phyloP scores from a whole-genome alignment of 179 eudicot species.

The Gypsophila paniculata region DNA sequence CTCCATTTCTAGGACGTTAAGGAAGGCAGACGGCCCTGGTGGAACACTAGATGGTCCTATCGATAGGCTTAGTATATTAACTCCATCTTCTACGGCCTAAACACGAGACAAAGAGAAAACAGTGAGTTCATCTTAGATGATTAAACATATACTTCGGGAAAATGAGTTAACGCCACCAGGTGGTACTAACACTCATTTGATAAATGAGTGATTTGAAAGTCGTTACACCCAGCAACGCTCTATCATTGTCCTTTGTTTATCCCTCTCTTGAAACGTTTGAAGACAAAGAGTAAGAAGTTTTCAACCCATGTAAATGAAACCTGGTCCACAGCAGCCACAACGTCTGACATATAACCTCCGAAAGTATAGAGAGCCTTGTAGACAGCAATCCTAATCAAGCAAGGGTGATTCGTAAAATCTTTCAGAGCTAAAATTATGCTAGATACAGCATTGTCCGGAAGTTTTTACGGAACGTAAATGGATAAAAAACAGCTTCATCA shows the following conservation, averaged over 20 bases:
- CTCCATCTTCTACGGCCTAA: conserved; percentile 79
- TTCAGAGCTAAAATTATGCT: not conserved
- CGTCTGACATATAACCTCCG: conserved; percentile 53
- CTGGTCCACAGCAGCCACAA: conserved; percentile 53
- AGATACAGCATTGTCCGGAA: not conserved
- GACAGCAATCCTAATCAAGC: conserved; percentile 38
- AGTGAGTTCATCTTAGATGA: not conserved
- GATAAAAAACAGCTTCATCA: not conserved
- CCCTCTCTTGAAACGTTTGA: not conserved
- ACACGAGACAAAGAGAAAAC: not conserved
- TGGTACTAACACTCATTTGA: not conserved
- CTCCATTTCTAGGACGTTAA: conserved; percentile 57
- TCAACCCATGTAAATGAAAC: conserved; percentile 20
- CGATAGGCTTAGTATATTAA: conserved; percentile 68
- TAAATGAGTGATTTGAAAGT: not conserved
- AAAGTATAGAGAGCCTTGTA: conserved; percentile 51
- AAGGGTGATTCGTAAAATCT: conserved; percentile 11
- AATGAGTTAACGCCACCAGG: not conserved
- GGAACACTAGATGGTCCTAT: conserved; percentile 69
- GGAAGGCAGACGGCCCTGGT: conserved; percentile 57
- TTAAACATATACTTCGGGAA: not conserved
- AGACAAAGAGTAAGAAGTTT: not conserved
- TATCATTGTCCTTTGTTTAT: not conserved
- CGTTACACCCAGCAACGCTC: not conserved
- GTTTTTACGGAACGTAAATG: not conserved